phyloP scores from a whole-genome alignment of 805 yeast species.

The Priceomyces melissophilus region DNA sequence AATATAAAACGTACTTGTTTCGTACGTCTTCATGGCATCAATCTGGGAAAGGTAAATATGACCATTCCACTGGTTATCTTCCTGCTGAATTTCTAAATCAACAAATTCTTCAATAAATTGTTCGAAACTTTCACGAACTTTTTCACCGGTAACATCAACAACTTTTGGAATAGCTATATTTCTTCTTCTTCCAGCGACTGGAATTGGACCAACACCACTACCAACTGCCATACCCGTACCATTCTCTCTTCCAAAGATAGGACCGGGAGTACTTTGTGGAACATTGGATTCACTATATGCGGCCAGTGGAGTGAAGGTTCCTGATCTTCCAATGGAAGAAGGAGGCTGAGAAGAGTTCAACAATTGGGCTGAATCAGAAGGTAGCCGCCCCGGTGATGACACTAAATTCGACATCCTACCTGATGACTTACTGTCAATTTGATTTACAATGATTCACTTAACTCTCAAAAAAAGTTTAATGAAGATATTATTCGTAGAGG shows the following conservation, averaged over 20 bases:
- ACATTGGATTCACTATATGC: slow-evolving; percentile 22
- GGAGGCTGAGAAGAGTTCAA: slow-evolving; percentile 41
- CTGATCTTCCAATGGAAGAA: slow-evolving; percentile 37
- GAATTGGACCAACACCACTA: slow-evolving; percentile 9
- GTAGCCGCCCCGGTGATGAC: slow-evolving; percentile 42
- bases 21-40: slow-evolving; percentile 73
- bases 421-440: not conserved
- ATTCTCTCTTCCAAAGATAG: slow-evolving; percentile 1
- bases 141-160: slow-evolving; percentile 87
- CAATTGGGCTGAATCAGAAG: slow-evolving; percentile 42
- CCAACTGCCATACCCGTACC: not conserved
- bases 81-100: slow-evolving; percentile 25
- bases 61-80: slow-evolving; percentile 46
- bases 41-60: slow-evolving; percentile 74
- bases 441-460: not conserved
- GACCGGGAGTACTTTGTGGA: slow-evolving; percentile 12
- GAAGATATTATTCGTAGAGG: not conserved
- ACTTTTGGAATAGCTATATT: slow-evolving; percentile 78
- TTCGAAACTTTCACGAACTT: slow-evolving; percentile 88
- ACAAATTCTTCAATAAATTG: slow-evolving; percentile 69
- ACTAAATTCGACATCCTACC: slow-evolving; percentile 37
- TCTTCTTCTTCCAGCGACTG: slow-evolving; percentile 46
- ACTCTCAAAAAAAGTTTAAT: not conserved
- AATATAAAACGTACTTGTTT: slow-evolving; percentile 73
- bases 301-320: slow-evolving; percentile 29